Evolutionary conservation across 768 basidiomycete species (phyloP), one percentile per base, ranked within the genome.

Genomic region (Xerocomellus amylosporus): DNA sequence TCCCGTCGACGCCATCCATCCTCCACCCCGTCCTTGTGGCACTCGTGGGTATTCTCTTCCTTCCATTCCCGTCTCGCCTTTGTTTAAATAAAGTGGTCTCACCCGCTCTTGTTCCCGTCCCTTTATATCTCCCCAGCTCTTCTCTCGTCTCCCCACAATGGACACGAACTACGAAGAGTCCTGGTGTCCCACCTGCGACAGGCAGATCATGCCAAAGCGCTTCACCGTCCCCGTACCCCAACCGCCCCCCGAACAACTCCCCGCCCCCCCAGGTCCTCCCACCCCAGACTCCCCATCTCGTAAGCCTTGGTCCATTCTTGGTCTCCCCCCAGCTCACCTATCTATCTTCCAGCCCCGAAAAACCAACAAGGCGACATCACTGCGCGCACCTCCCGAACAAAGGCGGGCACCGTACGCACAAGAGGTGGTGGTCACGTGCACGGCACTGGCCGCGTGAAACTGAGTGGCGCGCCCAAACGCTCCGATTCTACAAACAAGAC

Each of bases 181-280:
- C 52, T 93, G 87, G 86, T 92, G 90, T 79, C 87, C 87, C 46
- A 82, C 81, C 64, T 93, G 90, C 76, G 81, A 84, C 63, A 76
- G 82, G 61, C 85, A 86, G 58, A 90, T 93, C 60, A 74, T 81
- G n/a, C 90, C 90, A n/a, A 89, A 88, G 66, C 85, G 87, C 59
- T 74, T 73, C 59, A 77, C 76, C 13, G 78, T 88, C 53, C 70
- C 80, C 31, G 64, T 83, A 51, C 60, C 66, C 26, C 71, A 59
- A 14, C 61, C 49, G 22, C 51, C 57, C 19, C 46, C 54, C 40
- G 56, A 61, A 40, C 64, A 57, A 7, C 48, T 55, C 5, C 46
- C 56, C 53, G 20, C 64, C 62, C 39, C 48, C 67, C 53, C 47
- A 66, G 48, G 55, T 71, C 67, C 76, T 39, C 64, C 76, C 26